These are phyloP conservation scores for Delitschia confertaspora DNA, from an alignment of 495 filamentous ascomycete species.

Conservation along the genomic window DNA sequence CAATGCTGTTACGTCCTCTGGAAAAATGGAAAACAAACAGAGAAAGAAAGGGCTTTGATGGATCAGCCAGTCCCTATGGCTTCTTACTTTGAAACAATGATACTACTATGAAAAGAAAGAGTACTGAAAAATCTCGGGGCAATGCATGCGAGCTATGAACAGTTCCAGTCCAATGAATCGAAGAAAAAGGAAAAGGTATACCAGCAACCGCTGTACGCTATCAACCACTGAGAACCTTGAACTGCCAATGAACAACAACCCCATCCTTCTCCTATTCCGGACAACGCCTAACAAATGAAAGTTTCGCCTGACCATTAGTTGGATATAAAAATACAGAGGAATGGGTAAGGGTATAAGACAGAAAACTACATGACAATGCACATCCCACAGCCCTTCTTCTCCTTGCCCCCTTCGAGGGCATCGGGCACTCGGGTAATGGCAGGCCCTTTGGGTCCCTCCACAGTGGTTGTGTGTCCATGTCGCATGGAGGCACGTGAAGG, in stretches of 20 bases:
- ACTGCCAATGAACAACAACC: too few species aligned
- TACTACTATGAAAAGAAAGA: too few species aligned
- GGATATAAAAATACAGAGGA: conserved; percentile 1
- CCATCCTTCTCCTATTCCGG: neutral
- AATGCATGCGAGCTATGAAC: too few species aligned
- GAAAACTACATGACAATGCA: conserved; percentile 36
- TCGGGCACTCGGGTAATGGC: conserved; percentile 30
- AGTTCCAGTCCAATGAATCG: neutral
- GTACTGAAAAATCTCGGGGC: too few species aligned
- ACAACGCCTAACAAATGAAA: conserved; percentile 27
- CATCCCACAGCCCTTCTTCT: conserved; percentile 32
- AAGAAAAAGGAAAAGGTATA: conserved; percentile 18
- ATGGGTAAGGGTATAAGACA: conserved; percentile 12
- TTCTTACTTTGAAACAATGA: too few species aligned
- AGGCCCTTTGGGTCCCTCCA: conserved; percentile 17
- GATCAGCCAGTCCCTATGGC: too few species aligned
- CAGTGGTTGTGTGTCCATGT: neutral
- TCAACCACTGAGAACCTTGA: conserved; percentile 8
- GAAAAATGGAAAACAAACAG: too few species aligned
- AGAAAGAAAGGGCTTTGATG: too few species aligned
- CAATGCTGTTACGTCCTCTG: too few species aligned
- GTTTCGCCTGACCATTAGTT: conserved; percentile 7
- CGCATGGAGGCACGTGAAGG: conserved; percentile 13
- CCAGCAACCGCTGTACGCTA: conserved; percentile 29
- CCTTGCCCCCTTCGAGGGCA: conserved; percentile 26